Conservation (phyloP, 768 basidiomycete genomes). For the Cyclocybe cylindracea region DNA sequence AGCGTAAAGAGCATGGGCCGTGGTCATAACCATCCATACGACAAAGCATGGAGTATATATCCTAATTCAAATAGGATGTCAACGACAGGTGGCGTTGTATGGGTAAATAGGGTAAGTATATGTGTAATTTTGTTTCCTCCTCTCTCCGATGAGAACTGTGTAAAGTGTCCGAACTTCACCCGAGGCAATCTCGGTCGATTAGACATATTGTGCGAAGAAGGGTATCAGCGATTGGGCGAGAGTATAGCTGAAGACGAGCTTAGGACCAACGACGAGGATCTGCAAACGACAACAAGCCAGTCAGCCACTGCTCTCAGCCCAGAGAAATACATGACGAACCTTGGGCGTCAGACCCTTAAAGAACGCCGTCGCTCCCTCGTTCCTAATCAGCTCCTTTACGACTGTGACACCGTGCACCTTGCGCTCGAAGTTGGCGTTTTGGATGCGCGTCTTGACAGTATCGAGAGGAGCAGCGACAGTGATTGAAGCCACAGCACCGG, state of each 20-base stretch:
- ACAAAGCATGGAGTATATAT: no score
- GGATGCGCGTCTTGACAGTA: conserved; percentile 95
- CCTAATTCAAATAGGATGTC: no score
- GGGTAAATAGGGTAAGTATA: no score
- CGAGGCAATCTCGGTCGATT: conserved; percentile 3
- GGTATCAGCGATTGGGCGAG: conserved; percentile 96
- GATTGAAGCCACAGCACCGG: conserved; percentile 93
- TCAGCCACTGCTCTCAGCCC: not conserved
- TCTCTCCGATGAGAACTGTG: no score
- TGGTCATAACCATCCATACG: no score
- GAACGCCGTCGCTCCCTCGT: conserved; percentile 83
- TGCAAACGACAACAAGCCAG: conserved; percentile 26
- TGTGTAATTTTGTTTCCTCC: no score
- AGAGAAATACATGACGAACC: conserved; percentile 44
- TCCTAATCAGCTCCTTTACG: conserved; percentile 80
- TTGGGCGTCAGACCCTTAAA: conserved; percentile 99
- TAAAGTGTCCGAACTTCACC: no score
- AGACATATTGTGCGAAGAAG: conserved; percentile 85
- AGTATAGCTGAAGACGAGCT: conserved; percentile 98
- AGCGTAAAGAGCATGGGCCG: not conserved
- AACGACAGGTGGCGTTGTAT: no score
- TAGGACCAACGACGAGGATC: conserved; percentile 96
- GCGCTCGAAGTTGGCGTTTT: conserved; percentile 95
- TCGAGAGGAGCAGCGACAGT: conserved; percentile 96
- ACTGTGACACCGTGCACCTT: conserved; percentile 82